Evolutionary conservation across 345 rosid genomes (phyloP), one percentile per base, ranked within the genome.

Genomic region (Eucalyptus urophylla): DNA sequence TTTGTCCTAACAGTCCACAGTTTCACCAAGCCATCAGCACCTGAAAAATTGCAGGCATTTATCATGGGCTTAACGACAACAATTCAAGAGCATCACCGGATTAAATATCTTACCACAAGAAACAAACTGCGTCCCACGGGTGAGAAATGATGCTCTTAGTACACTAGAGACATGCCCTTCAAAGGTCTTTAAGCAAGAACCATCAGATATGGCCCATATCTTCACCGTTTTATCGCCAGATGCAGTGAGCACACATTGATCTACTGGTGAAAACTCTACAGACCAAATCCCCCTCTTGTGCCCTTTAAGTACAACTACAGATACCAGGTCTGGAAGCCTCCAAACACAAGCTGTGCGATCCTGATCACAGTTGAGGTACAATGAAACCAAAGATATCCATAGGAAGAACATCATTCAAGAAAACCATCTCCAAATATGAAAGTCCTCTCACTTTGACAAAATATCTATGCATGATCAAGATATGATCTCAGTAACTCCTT

Each of bases 121-220:
- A 93, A 97, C 95, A 92, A 97, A 93, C 88, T 97, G 99, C 50
- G 94, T 92, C 89, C 99, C 99, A 87, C 97, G 97, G 86, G 98
- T 95, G 76, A 97, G 93, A 92, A 97, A 97, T 49, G 98, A 95
- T 89, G 96, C 99, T 91, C 94, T 94, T 88, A 97, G 93, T 67
- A 97, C 99, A 93, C 96, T 95, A 90, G 98, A 94, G 90, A 97
- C 94, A 90, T 97, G 99, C 47, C 99, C 99, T 96, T 97, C 99
- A 72, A 97, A 97, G 89, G 99, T 97, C 93, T 94, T 97, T 89
- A 97, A 93, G 95, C 99, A 97, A 65, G 98, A 97, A 86, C 99
- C 99, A 88, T 97, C 98, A 89, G 96, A 90, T 94, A 97, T 94
- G 50, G 96, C 95, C 99, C 99, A 97, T 90, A 97, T 95, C 91